phyloP scores from a whole-genome alignment of 2,329 filamentous ascomycete genomes.

The Chaetomiaceae sp. region DNA sequence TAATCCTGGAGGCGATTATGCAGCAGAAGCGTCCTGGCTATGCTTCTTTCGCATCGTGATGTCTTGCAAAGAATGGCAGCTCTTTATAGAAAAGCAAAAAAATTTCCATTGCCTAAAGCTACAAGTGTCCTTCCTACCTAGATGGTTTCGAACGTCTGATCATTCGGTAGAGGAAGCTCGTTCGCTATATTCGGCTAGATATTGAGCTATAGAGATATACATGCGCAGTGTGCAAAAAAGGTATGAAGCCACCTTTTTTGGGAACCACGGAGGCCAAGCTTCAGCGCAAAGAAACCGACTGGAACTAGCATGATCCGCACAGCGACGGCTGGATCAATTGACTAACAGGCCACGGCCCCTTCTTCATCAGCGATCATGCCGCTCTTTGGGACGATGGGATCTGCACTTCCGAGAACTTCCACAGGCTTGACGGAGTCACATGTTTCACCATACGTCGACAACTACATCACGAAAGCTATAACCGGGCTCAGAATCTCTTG shows the following conservation, averaged over 20 bases:
- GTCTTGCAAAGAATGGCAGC: constrained; percentile 8
- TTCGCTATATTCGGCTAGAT: background rate
- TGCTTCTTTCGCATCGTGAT: background rate
- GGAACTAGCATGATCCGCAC: background rate
- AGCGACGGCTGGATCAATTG: background rate
- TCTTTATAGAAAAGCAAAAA: background rate
- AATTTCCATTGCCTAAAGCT: constrained; percentile 1
- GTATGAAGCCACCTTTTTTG: no score
- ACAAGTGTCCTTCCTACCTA: background rate
- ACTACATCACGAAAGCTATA: no score
- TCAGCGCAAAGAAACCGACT: background rate
- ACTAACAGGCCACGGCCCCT: background rate
- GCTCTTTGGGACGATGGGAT: background rate
- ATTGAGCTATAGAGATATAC: background rate
- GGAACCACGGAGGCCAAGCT: background rate
- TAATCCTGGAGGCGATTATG: background rate
- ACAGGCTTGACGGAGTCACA: background rate
- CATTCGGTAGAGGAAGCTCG: background rate
- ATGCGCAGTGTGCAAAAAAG: background rate
- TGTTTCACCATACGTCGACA: background rate
- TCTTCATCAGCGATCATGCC: background rate
- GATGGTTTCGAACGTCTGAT: background rate
- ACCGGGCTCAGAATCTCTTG: no score
- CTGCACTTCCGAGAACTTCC: background rate
- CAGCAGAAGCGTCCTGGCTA: constrained; percentile 2